Conservation (phyloP, 805 yeast species). For the Lachancea mirantina region DNA sequence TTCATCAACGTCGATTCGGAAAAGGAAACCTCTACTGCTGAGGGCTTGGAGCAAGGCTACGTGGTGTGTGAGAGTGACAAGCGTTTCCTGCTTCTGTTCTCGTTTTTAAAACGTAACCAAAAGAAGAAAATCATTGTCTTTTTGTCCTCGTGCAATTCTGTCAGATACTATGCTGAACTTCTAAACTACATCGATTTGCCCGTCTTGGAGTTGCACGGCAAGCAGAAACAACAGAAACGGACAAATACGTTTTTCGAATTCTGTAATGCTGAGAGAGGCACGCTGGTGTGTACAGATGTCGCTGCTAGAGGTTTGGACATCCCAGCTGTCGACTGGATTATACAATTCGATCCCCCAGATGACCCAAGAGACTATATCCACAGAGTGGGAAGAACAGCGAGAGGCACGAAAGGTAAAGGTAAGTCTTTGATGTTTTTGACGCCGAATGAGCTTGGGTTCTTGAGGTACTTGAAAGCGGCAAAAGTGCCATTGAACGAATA, state of each 20-base stretch:
- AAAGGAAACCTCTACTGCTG: conserved; percentile 82
- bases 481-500: conserved; percentile 96
- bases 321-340: conserved; percentile 98
- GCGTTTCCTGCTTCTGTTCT: conserved; percentile 80
- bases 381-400: conserved; percentile 98
- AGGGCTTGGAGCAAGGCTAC: conserved; percentile 96
- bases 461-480: conserved; percentile 91
- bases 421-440: conserved; percentile 91
- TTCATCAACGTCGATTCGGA: conserved; percentile 90
- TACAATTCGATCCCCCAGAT: conserved; percentile 99
- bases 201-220: conserved; percentile 92
- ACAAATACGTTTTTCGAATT: conserved; percentile 97
- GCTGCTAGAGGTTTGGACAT: conserved; percentile 99
- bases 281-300: conserved; percentile 91
- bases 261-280: conserved; percentile 94
- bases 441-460: conserved; percentile 89
- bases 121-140: conserved; percentile 93
- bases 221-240: conserved; percentile 97
- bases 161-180: conserved; percentile 90
- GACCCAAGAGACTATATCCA: conserved; percentile 99
- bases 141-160: conserved; percentile 93
- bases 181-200: conserved; percentile 95
- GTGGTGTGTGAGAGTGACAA: conserved; percentile 96
- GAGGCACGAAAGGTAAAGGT: conserved; percentile 87
- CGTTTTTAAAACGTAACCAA: conserved; percentile 86